Base-by-base conservation (phyloP, 768 basidiomycete genomes). In the Holtermannia corniformis region DNA sequence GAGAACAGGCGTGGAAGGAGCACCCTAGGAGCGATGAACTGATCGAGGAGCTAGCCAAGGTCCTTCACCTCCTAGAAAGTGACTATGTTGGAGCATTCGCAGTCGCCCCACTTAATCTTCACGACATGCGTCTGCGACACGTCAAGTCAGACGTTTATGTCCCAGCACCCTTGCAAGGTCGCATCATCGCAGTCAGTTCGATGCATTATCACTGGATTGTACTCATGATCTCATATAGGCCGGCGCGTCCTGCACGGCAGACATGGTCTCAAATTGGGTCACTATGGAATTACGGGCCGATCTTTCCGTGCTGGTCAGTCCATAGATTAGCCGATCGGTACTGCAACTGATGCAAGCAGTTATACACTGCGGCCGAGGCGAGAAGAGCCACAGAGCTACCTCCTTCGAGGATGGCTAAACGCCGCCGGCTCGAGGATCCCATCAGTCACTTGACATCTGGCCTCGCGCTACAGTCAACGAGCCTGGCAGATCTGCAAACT, bases 271-370 rank as follows among this genome's bases (percentile, higher is more conserved):
- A 26, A 77, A 82, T 0, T 95, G 91, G 91, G 79, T 81, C 4
- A 75, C 84, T 4, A 73, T 90, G 4, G 83, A 89, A 67, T 73
- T 92, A 20, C 85, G 86, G 54, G 85, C 87, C 2, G 86, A 88
- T 67, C 85, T 84, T 64, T 78, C 81, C 3, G 77, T 77, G 47
- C 80, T 82, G 75, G 87, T 87, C 62, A 51, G 74, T 60, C 54
- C n/a, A n/a, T n/a, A n/a, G n/a, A n/a, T n/a, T n/a, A n/a, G n/a
- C n/a, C n/a, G n/a, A n/a, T n/a, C n/a, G n/a, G n/a, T n/a, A n/a
- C n/a, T n/a, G n/a, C n/a, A n/a, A n/a, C n/a, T n/a, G n/a, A n/a
- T n/a, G n/a, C n/a, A n/a, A n/a, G n/a, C n/a, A n/a, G n/a, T n/a
- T n/a, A n/a, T n/a, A n/a, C n/a, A n/a, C n/a, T n/a, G n/a, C n/a